Percentiles rank a stretch among this genome's conserved stretches.
phyloP scores from a whole-genome alignment of 148 eudicot species.

The Drosera capensis region DNA sequence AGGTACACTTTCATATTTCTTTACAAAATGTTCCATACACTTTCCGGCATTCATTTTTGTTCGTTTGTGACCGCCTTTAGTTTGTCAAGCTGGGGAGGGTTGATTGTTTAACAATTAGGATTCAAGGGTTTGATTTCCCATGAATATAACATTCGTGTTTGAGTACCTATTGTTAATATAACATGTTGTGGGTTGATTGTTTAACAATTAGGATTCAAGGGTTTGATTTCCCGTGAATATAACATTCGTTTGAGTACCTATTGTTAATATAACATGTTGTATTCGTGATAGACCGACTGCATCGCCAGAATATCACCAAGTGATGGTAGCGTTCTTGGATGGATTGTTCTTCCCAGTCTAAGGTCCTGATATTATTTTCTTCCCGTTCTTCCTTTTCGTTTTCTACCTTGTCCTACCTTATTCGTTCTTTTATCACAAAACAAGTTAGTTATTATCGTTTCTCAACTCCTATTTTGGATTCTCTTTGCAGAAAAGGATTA shows the following conservation, averaged over 20 bases:
- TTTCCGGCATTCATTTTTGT: no score
- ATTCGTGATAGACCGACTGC: slow-evolving; percentile 62
- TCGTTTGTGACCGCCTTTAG: no score
- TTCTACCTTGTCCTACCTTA: background rate
- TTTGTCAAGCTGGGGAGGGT: no score
- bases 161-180: no score
- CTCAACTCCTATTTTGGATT: no score
- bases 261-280: background rate
- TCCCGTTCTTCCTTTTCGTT: slow-evolving; percentile 2
- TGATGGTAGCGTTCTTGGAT: slow-evolving; percentile 53
- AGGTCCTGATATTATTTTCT: slow-evolving; percentile 38
- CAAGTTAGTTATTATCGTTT: background rate
- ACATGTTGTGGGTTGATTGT: no score
- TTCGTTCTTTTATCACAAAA: background rate
- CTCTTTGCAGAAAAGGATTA: slow-evolving; percentile 40
- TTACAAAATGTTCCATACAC: no score
- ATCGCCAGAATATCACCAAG: slow-evolving; percentile 67
- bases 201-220: no score
- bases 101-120: no score
- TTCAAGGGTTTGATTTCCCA: no score
- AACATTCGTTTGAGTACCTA: background rate
- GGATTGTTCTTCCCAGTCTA: slow-evolving; percentile 76
- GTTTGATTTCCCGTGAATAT: no score
- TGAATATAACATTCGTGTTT: no score
- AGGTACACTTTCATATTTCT: slow-evolving; percentile 26